Evolutionary conservation across 2,329 filamentous ascomycete species (phyloP).

Genomic region (Xylariales sp.): DNA sequence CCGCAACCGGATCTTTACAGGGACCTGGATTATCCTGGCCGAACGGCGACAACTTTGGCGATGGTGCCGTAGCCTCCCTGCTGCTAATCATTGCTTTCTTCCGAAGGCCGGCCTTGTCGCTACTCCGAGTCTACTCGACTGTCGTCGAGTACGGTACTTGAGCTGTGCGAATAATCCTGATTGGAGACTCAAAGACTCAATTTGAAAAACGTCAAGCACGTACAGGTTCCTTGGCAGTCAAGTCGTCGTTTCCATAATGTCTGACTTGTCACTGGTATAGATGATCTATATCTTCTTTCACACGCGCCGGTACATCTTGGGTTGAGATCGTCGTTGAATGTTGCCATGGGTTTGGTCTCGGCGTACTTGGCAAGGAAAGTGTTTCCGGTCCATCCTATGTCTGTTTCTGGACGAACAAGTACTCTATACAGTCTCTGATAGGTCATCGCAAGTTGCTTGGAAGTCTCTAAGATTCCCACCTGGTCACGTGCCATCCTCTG

Average conservation of each 20-base stretch:
- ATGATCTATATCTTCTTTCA: slow-evolving; percentile 14
- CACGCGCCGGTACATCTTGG: slow-evolving; percentile 13
- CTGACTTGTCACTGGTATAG: slow-evolving; percentile 18
- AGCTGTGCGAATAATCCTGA: too few relatives aligned
- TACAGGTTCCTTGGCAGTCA: neutral
- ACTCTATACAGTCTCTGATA: slow-evolving; percentile 10
- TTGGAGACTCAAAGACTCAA: too few relatives aligned
- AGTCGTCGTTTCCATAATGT: slow-evolving; percentile 14
- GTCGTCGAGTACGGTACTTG: neutral
- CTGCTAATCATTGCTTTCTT: neutral
- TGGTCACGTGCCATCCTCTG: slow-evolving; percentile 18
- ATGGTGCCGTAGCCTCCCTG: slow-evolving; percentile 2
- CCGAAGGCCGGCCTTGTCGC: neutral
- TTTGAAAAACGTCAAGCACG: neutral
- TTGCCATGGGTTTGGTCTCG: slow-evolving; percentile 10
- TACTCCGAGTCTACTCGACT: neutral
- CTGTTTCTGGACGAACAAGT: slow-evolving; percentile 13
- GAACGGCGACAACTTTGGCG: slow-evolving; percentile 3
- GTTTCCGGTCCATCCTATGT: too few relatives aligned
- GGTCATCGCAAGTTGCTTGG: slow-evolving; percentile 6
- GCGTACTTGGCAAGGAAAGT: slow-evolving; percentile 14
- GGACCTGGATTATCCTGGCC: neutral
- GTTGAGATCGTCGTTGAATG: slow-evolving; percentile 9
- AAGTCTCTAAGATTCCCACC: slow-evolving; percentile 1
- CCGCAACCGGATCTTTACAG: neutral